A percentile compares a stretch with the other conserved stretches of the same genome.
Evolutionary conservation across 225 moss, liverwort and hornwort genomes (phyloP).

Genomic region (Anthoceros angustus): DNA sequence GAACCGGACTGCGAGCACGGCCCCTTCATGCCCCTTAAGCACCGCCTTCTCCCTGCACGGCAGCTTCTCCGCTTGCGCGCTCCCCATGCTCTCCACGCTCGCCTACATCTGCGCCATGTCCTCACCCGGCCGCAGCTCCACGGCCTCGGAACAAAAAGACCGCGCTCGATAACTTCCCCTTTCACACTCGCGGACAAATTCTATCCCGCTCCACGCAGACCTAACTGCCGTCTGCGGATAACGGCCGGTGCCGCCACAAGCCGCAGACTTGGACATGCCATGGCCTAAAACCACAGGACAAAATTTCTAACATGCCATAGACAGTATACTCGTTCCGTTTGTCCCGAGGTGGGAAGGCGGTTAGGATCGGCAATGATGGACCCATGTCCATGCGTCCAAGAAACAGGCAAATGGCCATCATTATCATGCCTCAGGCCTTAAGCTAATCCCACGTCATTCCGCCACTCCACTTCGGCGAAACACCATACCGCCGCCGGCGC

Average conservation of each 20-base stretch:
- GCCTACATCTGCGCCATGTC: too few species aligned
- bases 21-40: slow-evolving; percentile 72
- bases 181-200: too few species aligned
- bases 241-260: too few species aligned
- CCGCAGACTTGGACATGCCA: too few species aligned
- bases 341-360: background rate
- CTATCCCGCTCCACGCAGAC: too few species aligned
- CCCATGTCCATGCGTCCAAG: background rate
- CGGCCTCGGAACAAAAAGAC: too few species aligned
- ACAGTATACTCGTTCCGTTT: too few species aligned
- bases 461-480: background rate
- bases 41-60: slow-evolving; percentile 52
- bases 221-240: too few species aligned
- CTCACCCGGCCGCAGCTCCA: too few species aligned
- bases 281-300: too few species aligned
- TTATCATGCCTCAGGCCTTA: background rate
- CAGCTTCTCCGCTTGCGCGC: slow-evolving; percentile 14
- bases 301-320: too few species aligned
- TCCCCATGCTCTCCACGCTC: slow-evolving; percentile 9
- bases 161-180: too few species aligned
- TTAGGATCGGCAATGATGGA: slow-evolving; percentile 5
- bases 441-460: background rate
- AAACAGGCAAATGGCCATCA: background rate
- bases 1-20: slow-evolving; percentile 63
- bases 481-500: background rate